Conservation (phyloP, 2,329 filamentous ascomycete genomes). For the Epichloe amarillans region DNA sequence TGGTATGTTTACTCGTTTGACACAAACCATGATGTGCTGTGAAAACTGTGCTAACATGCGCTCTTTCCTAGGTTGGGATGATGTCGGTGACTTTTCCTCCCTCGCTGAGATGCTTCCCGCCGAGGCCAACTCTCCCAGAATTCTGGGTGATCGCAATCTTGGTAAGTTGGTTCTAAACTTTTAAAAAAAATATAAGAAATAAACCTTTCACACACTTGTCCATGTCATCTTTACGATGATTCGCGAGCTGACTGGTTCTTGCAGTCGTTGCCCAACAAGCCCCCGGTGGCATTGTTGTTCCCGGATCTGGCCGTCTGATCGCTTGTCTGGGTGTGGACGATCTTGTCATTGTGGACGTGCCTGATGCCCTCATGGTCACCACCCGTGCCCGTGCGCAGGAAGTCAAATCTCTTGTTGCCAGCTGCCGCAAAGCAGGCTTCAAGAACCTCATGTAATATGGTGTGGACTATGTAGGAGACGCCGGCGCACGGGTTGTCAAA, state of each 20-base stretch:
- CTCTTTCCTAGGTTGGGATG: slow-evolving; percentile 11
- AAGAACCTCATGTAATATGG: slow-evolving; percentile 10
- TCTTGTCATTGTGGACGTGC: slow-evolving; percentile 14
- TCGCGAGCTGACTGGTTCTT: background rate
- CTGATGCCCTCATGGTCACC: slow-evolving; percentile 15
- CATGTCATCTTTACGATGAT: background rate
- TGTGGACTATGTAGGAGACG: background rate
- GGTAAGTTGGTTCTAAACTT: slow-evolving; percentile 5
- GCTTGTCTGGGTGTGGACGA: slow-evolving; percentile 15
- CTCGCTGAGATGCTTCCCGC: slow-evolving; percentile 15
- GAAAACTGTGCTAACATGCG: background rate
- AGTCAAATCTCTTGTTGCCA: slow-evolving; percentile 15
- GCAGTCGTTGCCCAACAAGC: slow-evolving; percentile 14
- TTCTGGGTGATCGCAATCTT: slow-evolving; percentile 12
- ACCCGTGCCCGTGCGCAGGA: slow-evolving; percentile 15
- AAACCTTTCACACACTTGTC: too few relatives aligned
- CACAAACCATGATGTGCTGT: background rate
- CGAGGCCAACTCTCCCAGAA: slow-evolving; percentile 12
- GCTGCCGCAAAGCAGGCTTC: slow-evolving; percentile 13
- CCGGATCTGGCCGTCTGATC: slow-evolving; percentile 13
- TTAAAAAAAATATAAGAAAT: background rate
- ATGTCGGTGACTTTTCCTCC: slow-evolving; percentile 16
- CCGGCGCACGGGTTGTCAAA: background rate
- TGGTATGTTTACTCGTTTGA: slow-evolving; percentile 4
- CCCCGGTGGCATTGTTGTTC: slow-evolving; percentile 14